A percentile compares a stretch with the other conserved stretches of the same genome.
phyloP scores from a whole-genome alignment of 257 asterid genomes.

The Solanum ossicruentum region DNA sequence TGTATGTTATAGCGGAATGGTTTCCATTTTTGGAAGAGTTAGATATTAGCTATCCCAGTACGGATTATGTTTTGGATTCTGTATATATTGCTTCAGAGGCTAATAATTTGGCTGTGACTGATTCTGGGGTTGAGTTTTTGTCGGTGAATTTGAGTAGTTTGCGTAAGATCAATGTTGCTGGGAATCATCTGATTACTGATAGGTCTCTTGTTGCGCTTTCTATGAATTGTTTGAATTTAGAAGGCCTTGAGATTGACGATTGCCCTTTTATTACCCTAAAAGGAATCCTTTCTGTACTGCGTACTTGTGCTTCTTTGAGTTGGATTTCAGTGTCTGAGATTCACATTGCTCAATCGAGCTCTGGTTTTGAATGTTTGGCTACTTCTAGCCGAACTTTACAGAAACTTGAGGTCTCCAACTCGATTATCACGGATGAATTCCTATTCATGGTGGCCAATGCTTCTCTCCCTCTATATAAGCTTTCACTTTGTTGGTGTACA shows the following conservation, averaged over 20 bases:
- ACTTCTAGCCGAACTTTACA: background rate
- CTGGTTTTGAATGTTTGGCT: background rate
- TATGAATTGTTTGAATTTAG: background rate
- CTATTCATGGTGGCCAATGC: background rate
- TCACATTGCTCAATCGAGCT: background rate
- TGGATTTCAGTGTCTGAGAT: background rate
- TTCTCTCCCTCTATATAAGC: background rate
- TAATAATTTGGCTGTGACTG: background rate
- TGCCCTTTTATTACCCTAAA: constrained; percentile 1
- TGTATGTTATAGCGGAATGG: background rate
- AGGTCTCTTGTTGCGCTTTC: constrained; percentile 1
- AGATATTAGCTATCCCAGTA: constrained; percentile 5
- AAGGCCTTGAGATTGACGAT: background rate
- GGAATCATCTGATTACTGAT: constrained; percentile 10
- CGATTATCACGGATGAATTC: background rate
- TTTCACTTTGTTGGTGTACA: background rate
- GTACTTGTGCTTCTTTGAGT: background rate
- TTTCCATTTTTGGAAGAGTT: constrained; percentile 4
- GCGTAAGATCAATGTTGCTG: constrained; percentile 6
- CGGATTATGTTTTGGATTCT: background rate
- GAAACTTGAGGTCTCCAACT: background rate
- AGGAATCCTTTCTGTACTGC: background rate
- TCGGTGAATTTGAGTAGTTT: background rate
- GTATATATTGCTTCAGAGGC: background rate
- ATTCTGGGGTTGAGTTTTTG: constrained; percentile 3